A percentile compares a stretch with the other conserved stretches of the same genome.
These are phyloP conservation scores for Podaxis pistillaris DNA, from an alignment of 768 basidiomycete genomes.

Conservation along the genomic window DNA sequence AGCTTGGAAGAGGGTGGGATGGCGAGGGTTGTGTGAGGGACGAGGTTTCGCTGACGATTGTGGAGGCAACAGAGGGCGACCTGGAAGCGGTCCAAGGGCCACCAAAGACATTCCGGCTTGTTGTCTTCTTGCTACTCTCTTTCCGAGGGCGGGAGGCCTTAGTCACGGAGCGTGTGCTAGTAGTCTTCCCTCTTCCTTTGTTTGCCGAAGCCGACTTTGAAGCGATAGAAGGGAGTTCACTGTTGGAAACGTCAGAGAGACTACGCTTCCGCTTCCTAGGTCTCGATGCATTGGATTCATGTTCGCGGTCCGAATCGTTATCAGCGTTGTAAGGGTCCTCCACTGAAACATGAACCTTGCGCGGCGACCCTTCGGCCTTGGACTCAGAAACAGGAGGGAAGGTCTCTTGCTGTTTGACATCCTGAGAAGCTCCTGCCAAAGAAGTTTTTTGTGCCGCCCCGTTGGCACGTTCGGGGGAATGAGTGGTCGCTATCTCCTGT, in stretches of 20 bases:
- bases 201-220: conserved; percentile 26
- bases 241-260: conserved; percentile 1
- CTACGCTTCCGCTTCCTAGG: conserved; percentile 13
- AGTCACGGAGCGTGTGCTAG: conserved; percentile 6
- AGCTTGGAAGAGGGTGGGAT: conserved; percentile 19
- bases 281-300: background rate
- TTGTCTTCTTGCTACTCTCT: conserved; percentile 26
- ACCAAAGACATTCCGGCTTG: conserved; percentile 36
- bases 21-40: conserved; percentile 26
- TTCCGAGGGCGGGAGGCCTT: conserved; percentile 13
- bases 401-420: background rate
- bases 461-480: background rate
- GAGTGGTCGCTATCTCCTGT: background rate
- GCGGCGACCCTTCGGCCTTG: background rate
- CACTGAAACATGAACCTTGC: conserved; percentile 12
- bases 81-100: conserved; percentile 30
- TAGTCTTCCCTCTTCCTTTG: conserved; percentile 35
- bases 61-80: conserved; percentile 51
- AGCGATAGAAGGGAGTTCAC: conserved; percentile 10
- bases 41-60: conserved; percentile 28
- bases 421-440: background rate
- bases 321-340: conserved; percentile 11
- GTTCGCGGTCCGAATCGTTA: conserved; percentile 13
- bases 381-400: background rate
- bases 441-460: background rate